phyloP scores from a whole-genome alignment of 2,329 filamentous ascomycete species.

The Hymenoscyphus albidus region DNA sequence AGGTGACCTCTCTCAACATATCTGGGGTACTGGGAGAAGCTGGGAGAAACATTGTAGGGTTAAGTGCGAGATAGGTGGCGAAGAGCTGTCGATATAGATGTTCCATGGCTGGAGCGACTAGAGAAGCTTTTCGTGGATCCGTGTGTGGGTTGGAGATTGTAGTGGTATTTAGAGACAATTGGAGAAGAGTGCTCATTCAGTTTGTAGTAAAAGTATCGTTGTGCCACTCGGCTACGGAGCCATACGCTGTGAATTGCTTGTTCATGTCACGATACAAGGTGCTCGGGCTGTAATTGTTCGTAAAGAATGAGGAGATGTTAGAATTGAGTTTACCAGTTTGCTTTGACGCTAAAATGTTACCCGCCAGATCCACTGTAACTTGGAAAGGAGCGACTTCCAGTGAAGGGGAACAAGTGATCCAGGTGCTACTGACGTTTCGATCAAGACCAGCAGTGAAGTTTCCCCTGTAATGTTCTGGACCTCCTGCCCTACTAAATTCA shows the following conservation, averaged over 20 bases:
- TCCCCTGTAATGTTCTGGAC: background rate
- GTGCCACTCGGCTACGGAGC: constrained; percentile 39
- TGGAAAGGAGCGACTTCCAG: constrained; percentile 36
- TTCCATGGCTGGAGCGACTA: constrained; percentile 26
- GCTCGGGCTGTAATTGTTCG: background rate
- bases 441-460: background rate
- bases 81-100: constrained; percentile 39
- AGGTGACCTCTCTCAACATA: constrained; percentile 5
- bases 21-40: background rate
- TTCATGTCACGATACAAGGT: constrained; percentile 10
- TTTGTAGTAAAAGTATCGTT: constrained; percentile 44
- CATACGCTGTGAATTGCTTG: too few species aligned
- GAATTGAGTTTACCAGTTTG: constrained; percentile 10
- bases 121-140: constrained; percentile 34
- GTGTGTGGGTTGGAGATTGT: constrained; percentile 37
- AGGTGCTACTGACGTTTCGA: constrained; percentile 10
- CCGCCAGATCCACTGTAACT: constrained; percentile 35
- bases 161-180: constrained; percentile 28
- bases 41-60: constrained; percentile 39
- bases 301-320: constrained; percentile 11
- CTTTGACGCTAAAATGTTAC: constrained; percentile 30
- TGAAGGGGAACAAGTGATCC: constrained; percentile 38
- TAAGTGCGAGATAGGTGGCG: constrained; percentile 42
- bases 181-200: constrained; percentile 47
- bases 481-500: background rate